These are phyloP conservation scores for Ophiostoma piceae DNA, from an alignment of 2,329 filamentous ascomycete genomes.

Conservation along the genomic window DNA sequence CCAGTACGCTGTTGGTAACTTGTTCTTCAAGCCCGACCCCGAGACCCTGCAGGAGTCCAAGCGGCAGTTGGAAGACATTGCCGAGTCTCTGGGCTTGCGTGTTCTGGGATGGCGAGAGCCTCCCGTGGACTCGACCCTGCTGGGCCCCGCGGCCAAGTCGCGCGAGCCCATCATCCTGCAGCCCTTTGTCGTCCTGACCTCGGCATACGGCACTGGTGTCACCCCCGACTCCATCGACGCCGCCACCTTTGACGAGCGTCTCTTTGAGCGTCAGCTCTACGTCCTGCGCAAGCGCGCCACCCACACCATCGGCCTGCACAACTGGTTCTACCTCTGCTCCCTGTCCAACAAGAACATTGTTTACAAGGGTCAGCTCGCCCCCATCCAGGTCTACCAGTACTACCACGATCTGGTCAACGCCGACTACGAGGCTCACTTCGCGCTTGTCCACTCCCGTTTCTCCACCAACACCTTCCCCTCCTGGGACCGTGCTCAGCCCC, in stretches of 20 bases:
- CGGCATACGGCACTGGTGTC: constrained; percentile 75
- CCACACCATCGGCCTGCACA: constrained; percentile 89
- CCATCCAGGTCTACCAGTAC: constrained; percentile 94
- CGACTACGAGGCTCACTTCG: constrained; percentile 96
- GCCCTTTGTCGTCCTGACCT: constrained; percentile 85
- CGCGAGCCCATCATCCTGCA: constrained; percentile 93
- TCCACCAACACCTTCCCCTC: constrained; percentile 98
- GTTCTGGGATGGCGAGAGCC: constrained; percentile 96
- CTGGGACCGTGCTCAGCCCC: constrained; percentile 93
- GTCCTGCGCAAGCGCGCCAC: constrained; percentile 91
- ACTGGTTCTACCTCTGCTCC: constrained; percentile 98
- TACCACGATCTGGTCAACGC: constrained; percentile 96
- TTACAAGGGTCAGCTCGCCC: constrained; percentile 94
- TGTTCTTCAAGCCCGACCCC: constrained; percentile 97
- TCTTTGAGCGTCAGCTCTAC: constrained; percentile 91
- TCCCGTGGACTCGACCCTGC: constrained; percentile 84
- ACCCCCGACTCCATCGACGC: constrained; percentile 73
- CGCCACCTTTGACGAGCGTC: constrained; percentile 73
- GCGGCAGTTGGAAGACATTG: constrained; percentile 88
- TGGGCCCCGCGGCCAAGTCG: constrained; percentile 87
- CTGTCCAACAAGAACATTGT: constrained; percentile 98
- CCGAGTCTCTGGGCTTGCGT: constrained; percentile 77
- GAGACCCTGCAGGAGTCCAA: constrained; percentile 87
- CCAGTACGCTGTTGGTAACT: constrained; percentile 93
- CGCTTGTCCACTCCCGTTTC: constrained; percentile 92